Evolutionary conservation across 148 eudicot genomes (phyloP).

Genomic region (Talinum fruticosum): DNA sequence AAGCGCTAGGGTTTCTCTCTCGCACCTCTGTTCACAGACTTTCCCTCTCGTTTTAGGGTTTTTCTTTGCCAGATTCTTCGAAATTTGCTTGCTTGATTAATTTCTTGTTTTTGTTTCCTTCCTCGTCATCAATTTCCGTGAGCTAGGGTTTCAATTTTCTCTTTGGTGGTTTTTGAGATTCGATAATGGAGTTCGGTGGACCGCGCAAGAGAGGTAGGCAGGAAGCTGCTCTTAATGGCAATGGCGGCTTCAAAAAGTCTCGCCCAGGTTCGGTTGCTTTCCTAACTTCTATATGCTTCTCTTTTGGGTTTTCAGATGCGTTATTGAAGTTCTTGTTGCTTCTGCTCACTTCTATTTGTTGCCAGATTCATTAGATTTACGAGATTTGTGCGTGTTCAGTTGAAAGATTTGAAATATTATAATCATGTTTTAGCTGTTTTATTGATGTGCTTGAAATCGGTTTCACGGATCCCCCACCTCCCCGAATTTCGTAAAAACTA

Average conservation of each 20-base stretch:
- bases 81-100: too few species aligned
- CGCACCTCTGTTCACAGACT: not conserved
- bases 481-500: not conserved
- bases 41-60: not conserved
- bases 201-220: conserved; percentile 53
- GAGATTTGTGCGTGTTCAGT: not conserved
- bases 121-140: not conserved
- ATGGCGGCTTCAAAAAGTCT: conserved; percentile 62
- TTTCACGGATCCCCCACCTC: not conserved
- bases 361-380: not conserved
- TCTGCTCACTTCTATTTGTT: not conserved
- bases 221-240: conserved; percentile 42
- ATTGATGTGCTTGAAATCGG: not conserved
- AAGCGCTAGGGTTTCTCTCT: not conserved
- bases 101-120: too few species aligned
- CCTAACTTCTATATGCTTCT: not conserved
- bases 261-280: conserved; percentile 42
- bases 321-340: not conserved
- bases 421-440: not conserved
- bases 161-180: not conserved
- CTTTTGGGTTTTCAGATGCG: not conserved
- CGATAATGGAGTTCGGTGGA: conserved; percentile 58
- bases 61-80: not conserved
- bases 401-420: too few species aligned
- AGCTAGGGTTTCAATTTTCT: not conserved